Evolutionary conservation across 1,284 basidiomycete genomes (phyloP).

Genomic region (Trichosporon faecale): DNA sequence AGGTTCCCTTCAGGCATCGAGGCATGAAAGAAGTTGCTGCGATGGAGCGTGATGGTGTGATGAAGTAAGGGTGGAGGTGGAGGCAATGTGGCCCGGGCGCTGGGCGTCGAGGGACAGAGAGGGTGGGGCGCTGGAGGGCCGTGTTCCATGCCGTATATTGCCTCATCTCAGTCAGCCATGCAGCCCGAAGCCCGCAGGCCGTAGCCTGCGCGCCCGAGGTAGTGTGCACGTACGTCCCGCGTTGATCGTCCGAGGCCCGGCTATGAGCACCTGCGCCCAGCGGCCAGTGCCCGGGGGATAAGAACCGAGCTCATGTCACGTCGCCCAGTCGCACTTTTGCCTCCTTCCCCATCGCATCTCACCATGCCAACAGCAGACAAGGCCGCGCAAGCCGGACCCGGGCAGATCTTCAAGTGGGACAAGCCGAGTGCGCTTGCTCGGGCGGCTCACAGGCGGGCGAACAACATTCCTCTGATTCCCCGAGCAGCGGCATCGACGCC

Average conservation of each 20-base stretch:
- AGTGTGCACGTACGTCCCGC: background rate
- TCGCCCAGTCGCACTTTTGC: background rate
- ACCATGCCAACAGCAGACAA: background rate
- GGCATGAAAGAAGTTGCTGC: background rate
- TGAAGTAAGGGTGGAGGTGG: background rate
- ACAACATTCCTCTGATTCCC: background rate
- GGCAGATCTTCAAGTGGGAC: constrained; percentile 1
- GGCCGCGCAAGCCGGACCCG: background rate
- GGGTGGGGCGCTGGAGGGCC: background rate
- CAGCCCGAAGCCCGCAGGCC: background rate
- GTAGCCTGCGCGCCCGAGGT: no score
- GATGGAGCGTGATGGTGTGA: background rate
- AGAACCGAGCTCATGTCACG: constrained; percentile 1
- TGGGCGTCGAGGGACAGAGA: background rate
- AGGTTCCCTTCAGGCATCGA: background rate
- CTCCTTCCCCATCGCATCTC: background rate
- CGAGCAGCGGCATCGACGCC: background rate
- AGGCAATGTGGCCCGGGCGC: background rate
- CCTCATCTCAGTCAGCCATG: background rate
- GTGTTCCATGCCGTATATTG: background rate
- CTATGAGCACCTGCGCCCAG: background rate
- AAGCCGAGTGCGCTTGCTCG: background rate
- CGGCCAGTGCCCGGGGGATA: background rate
- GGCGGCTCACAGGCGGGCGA: background rate
- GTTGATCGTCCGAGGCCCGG: background rate